Conservation (phyloP, 2,329 filamentous ascomycete genomes). For the Albophoma yamanashiensis region DNA sequence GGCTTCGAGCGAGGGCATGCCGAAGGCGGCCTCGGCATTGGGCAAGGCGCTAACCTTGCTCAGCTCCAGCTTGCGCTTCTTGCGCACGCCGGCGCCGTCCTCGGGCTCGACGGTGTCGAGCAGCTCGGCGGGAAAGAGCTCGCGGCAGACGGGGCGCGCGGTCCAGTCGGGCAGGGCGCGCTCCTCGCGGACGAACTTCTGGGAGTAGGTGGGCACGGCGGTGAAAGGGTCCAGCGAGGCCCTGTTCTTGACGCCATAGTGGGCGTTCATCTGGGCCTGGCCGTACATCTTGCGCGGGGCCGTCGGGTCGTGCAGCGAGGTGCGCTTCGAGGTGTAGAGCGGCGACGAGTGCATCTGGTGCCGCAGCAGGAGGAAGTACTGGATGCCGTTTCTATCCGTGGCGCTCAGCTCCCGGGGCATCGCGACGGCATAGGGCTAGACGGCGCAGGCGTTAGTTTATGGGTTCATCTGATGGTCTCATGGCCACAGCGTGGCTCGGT, state of each 20-base stretch:
- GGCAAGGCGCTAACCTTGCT: conserved; percentile 36
- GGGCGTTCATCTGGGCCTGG: conserved; percentile 47
- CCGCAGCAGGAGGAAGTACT: conserved; percentile 43
- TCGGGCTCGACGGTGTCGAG: conserved; percentile 41
- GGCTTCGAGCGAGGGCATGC: conserved; percentile 18
- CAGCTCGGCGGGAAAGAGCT: conserved; percentile 46
- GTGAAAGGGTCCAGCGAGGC: conserved; percentile 47
- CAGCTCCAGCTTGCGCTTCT: conserved; percentile 35
- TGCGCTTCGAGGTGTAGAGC: conserved; percentile 46
- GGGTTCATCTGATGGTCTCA: background rate
- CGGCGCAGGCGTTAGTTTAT: background rate
- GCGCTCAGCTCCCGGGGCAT: conserved; percentile 29
- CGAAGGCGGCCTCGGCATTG: conserved; percentile 40
- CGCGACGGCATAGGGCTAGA: conserved; percentile 39
- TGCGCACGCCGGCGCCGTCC: conserved; percentile 21
- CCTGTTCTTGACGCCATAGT: conserved; percentile 43
- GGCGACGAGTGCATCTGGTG: conserved; percentile 44
- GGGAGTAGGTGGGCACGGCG: conserved; percentile 47
- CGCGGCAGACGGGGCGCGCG: conserved; percentile 35
- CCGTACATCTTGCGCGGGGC: conserved; percentile 36
- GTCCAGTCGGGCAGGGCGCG: conserved; percentile 44
- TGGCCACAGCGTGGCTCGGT: too few relatives aligned
- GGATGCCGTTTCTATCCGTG: conserved; percentile 35
- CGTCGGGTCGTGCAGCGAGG: conserved; percentile 26
- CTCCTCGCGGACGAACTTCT: conserved; percentile 40